phyloP scores from a whole-genome alignment of 2,329 filamentous ascomycete species.

The Monascus ruber region DNA sequence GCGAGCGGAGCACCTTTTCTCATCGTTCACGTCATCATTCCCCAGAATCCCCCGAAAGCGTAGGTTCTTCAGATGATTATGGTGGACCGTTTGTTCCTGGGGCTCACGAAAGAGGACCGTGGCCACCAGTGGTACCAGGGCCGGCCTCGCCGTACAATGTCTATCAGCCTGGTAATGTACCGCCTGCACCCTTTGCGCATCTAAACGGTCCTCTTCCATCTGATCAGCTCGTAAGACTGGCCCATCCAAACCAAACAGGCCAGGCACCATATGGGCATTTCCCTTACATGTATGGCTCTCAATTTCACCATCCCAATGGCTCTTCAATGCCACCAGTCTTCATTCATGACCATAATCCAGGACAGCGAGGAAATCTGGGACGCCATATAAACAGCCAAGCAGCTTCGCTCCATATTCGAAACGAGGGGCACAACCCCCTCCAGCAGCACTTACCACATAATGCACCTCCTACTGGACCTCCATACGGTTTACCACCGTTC shows the following conservation, averaged over 20 bases:
- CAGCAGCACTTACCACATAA: conserved; percentile 20
- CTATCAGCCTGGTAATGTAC: conserved; percentile 18
- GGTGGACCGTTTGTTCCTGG: conserved; percentile 34
- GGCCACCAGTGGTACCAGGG: conserved; percentile 19
- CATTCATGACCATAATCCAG: conserved; percentile 15
- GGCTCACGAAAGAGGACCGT: conserved; percentile 22
- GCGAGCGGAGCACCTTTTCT: conserved; percentile 24
- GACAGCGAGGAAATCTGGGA: conserved; percentile 12
- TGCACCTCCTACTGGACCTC: conserved; percentile 15
- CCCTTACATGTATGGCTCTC: conserved; percentile 18
- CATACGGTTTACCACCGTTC: conserved; percentile 21
- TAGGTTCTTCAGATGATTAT: conserved; percentile 56
- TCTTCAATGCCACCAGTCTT: conserved; percentile 16
- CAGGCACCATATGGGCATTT: conserved; percentile 15
- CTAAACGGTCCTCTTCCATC: conserved; percentile 15
- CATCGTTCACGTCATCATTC: conserved; percentile 34
- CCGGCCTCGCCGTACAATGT: conserved; percentile 21
- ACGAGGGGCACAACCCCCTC: conserved; percentile 19
- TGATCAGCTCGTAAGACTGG: conserved; percentile 23
- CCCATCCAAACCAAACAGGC: conserved; percentile 13
- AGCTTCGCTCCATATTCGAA: conserved; percentile 11
- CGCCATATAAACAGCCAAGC: conserved; percentile 14
- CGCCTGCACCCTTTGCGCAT: conserved; percentile 16
- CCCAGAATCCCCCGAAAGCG: conserved; percentile 48
- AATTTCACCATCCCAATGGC: conserved; percentile 15